Percentiles rank a stretch among this genome's conserved stretches.
Conservation (phyloP, 2,329 filamentous ascomycete genomes). For the Helotiales sp. region DNA sequence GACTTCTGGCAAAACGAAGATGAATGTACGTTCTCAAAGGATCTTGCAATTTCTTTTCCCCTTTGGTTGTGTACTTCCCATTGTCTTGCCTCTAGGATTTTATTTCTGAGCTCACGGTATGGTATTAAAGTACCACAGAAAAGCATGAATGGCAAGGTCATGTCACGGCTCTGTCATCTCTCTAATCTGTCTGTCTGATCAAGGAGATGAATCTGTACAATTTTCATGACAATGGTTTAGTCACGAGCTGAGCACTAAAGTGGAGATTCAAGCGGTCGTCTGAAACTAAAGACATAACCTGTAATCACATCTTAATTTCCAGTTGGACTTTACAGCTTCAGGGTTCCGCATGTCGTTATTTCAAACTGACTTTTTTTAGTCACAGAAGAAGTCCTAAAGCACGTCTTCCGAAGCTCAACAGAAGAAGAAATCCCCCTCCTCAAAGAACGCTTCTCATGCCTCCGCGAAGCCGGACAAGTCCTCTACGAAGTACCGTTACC, state of each 20-base stretch:
- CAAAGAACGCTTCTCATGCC: constrained; percentile 74
- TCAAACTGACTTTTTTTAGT: constrained; percentile 5
- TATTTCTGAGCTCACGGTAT: too few relatives aligned
- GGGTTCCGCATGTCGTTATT: too few relatives aligned
- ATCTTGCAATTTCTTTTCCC: not conserved
- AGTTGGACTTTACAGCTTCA: too few relatives aligned
- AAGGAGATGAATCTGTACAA: not conserved
- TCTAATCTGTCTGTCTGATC: too few relatives aligned
- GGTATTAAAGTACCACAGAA: too few relatives aligned
- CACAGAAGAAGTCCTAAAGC: constrained; percentile 71
- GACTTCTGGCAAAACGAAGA: constrained; percentile 83
- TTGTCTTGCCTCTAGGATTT: too few relatives aligned
- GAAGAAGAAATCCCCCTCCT: constrained; percentile 87
- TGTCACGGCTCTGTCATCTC: too few relatives aligned
- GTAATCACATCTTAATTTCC: not conserved
- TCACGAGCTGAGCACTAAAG: not conserved
- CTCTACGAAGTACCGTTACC: constrained; percentile 68
- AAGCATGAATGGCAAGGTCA: too few relatives aligned
- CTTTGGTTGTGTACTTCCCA: too few relatives aligned
- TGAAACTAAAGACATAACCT: too few relatives aligned
- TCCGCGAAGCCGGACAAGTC: constrained; percentile 82
- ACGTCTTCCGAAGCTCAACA: constrained; percentile 86
- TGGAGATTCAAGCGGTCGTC: too few relatives aligned
- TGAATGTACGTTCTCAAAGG: constrained; percentile 65
- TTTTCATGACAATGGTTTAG: not conserved